Conservation (phyloP, 139 green algal species). For the Astrephomene gubernaculifera region DNA sequence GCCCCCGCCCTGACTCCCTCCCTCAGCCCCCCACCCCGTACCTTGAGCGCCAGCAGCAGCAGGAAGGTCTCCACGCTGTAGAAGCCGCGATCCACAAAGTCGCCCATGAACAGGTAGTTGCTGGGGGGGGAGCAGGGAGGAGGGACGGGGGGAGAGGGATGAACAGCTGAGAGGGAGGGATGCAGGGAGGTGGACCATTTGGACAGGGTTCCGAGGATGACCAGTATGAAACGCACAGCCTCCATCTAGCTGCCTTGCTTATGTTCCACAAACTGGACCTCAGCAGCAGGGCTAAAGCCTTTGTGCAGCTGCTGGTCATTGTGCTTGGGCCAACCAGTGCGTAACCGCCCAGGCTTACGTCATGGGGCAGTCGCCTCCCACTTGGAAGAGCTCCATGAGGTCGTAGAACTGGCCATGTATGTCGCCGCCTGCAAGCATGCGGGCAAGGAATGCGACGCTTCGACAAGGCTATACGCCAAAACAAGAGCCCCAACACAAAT, state of each 20-base stretch:
- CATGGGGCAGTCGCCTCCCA: conserved; percentile 95
- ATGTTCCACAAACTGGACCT: too few species aligned
- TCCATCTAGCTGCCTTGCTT: too few species aligned
- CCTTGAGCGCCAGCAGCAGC: conserved; percentile 98
- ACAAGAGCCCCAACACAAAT: not conserved
- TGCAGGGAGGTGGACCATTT: too few species aligned
- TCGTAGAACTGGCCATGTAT: conserved; percentile 99
- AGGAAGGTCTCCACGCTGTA: conserved; percentile 99
- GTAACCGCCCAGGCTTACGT: conserved; percentile 63
- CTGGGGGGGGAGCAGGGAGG: not conserved
- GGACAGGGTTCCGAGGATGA: too few species aligned
- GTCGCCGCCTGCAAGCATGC: conserved; percentile 84
- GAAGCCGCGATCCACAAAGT: conserved; percentile 99
- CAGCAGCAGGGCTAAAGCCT: too few species aligned
- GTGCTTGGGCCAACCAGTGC: too few species aligned
- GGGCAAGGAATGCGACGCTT: not conserved
- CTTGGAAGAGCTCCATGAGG: conserved; percentile 97
- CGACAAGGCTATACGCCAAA: not conserved
- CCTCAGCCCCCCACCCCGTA: too few species aligned
- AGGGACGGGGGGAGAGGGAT: too few species aligned
- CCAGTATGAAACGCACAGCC: too few species aligned
- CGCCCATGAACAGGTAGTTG: conserved; percentile 99
- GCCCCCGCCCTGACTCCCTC: too few species aligned
- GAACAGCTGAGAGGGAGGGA: too few species aligned
- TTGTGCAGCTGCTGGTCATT: too few species aligned